Evolutionary conservation across 768 basidiomycete species (phyloP), one percentile per base, ranked within the genome.

Genomic region (Tephrocybe sp.): DNA sequence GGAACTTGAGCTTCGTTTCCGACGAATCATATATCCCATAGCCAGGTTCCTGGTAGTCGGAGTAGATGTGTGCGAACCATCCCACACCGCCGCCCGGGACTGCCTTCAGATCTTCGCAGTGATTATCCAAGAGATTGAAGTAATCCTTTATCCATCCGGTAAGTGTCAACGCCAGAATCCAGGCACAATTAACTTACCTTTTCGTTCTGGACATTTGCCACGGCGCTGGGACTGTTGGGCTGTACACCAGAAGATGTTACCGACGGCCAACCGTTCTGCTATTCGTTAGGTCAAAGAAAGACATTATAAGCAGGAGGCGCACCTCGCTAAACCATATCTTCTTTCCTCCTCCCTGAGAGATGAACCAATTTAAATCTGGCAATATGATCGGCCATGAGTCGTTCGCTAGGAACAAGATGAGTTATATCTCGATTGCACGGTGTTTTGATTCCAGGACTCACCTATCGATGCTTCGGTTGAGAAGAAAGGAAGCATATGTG

Each of bases 1-100:
- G 66, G 61, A 89, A 86, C 67, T 89, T 88, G 54, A 75, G 56
- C 17, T 61, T 60, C 13, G 63, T 60, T 17, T 81, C 80, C 26
- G 69, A 64, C 0, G 36, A 54, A 30, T 75, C 66, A 59, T 84
- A 85, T 46, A 89, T 78, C 5, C 87, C 88, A 59, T 90, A 90
- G 10, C 87, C 87, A 14, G 83, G 81, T 59, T 78, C 76, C 58
- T 81, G 76, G 53, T 65, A 52, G 60, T 89, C 89, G 1, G 82
- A 81, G 60, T 89, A 89, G 48, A 89, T 83, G 62, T 90, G 89
- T 22, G 85, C 85, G 58, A 91, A 91, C 89, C 88, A 91, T 10
- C 88, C 86, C 32, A 89, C 69, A 19, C 86, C 86, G 17, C 86
- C 86, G 2, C 77, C 77, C 13, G 67, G 61, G 20, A 78, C 77